These are phyloP conservation scores for Candida sithepensis DNA, from an alignment of 805 yeast genomes.

Conservation along the genomic window DNA sequence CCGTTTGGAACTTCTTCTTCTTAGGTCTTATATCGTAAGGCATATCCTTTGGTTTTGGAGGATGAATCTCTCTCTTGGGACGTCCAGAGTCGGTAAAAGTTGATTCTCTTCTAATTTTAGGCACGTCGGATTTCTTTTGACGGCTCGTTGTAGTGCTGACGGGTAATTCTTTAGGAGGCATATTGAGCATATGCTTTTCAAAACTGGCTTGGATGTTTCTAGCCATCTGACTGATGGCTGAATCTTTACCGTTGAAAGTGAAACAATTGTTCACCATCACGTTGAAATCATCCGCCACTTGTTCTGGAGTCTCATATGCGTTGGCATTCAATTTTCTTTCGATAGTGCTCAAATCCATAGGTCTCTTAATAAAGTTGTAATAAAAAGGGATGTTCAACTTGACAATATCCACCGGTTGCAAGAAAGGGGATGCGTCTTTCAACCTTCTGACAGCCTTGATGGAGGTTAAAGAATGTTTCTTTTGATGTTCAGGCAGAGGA, in stretches of 20 bases:
- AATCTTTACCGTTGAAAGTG: constrained; percentile 78
- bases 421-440: constrained; percentile 88
- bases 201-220: constrained; percentile 86
- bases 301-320: constrained; percentile 69
- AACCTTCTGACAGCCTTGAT: constrained; percentile 84
- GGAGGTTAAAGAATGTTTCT: constrained; percentile 71
- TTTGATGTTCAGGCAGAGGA: constrained; percentile 82
- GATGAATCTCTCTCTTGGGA: constrained; percentile 94
- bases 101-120: constrained; percentile 64
- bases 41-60: constrained; percentile 91
- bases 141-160: constrained; percentile 20
- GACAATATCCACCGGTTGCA: constrained; percentile 84
- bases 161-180: constrained; percentile 65
- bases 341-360: constrained; percentile 92
- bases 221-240: constrained; percentile 89
- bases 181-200: constrained; percentile 86
- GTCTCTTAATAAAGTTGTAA: constrained; percentile 74
- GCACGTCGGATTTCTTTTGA: constrained; percentile 43
- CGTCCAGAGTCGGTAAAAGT: constrained; percentile 65
- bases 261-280: constrained; percentile 81
- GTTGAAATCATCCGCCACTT: constrained; percentile 73
- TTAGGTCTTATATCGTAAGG: constrained; percentile 90
- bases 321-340: constrained; percentile 70
- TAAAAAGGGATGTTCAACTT: constrained; percentile 89
- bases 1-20: constrained; percentile 86